Percentiles rank a stretch among this genome's conserved stretches.
Evolutionary conservation across 805 yeast species (phyloP).

Genomic region (Ogataea methanolica): DNA sequence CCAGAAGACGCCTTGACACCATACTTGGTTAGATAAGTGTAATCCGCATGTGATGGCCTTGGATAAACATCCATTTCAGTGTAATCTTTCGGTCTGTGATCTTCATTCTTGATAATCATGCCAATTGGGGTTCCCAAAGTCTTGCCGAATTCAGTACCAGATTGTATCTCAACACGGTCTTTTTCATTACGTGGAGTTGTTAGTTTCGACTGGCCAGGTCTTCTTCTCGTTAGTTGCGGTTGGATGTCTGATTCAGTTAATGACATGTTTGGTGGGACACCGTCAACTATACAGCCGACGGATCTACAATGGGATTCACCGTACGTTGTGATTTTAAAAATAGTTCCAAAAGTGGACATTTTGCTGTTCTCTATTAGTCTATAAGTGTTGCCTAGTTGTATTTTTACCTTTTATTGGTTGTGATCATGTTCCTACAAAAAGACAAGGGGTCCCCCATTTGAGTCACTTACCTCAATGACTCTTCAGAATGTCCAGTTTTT

Average conservation of each 20-base stretch:
- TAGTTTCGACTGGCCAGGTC: slow-evolving; percentile 93
- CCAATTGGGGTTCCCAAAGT: slow-evolving; percentile 95
- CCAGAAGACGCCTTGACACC: slow-evolving; percentile 93
- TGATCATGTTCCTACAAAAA: no score
- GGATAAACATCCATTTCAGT: slow-evolving; percentile 93
- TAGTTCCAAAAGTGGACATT: slow-evolving; percentile 75
- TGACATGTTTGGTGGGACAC: slow-evolving; percentile 92
- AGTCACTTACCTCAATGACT: no score
- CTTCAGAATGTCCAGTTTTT: no score
- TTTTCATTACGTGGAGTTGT: slow-evolving; percentile 96
- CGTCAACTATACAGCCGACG: slow-evolving; percentile 97
- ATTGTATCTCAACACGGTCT: slow-evolving; percentile 87
- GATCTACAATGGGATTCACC: slow-evolving; percentile 98
- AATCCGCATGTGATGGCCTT: slow-evolving; percentile 97
- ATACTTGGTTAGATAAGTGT: slow-evolving; percentile 85
- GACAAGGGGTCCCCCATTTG: no score
- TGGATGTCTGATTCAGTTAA: slow-evolving; percentile 85
- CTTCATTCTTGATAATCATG: slow-evolving; percentile 89
- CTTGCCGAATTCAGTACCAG: slow-evolving; percentile 87
- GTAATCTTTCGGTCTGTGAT: slow-evolving; percentile 96
- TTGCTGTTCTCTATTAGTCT: not conserved
- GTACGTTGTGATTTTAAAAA: slow-evolving; percentile 81
- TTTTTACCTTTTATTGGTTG: no score
- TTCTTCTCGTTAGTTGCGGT: slow-evolving; percentile 92
- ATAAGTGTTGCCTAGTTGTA: not conserved